These are phyloP conservation scores for Fusarium beomiforme DNA, from an alignment of 2,329 filamentous ascomycete species.

Conservation along the genomic window DNA sequence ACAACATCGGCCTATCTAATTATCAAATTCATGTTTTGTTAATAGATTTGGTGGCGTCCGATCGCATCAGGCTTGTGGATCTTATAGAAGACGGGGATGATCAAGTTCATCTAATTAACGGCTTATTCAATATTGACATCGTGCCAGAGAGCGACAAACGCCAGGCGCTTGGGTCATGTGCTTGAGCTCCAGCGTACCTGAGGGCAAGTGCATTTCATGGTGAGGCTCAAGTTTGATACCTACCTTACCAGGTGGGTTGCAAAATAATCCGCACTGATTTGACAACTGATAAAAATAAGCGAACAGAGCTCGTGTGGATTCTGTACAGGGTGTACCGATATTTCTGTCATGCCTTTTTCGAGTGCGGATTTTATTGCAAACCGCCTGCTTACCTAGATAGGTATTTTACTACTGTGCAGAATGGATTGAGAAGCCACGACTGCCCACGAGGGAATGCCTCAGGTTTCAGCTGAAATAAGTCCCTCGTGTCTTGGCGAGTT, in stretches of 20 bases:
- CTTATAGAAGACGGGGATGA: neutral
- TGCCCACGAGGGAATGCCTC: slow-evolving; percentile 9
- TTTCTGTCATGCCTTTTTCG: too few relatives aligned
- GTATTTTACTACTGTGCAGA: too few relatives aligned
- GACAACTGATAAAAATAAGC: too few relatives aligned
- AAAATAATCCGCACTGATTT: too few relatives aligned
- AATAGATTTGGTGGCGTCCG: neutral
- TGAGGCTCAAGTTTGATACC: slow-evolving; percentile 25
- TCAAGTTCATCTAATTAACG: neutral
- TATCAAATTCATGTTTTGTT: neutral
- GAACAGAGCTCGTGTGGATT: too few relatives aligned
- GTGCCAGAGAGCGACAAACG: slow-evolving; percentile 28
- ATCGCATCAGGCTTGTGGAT: neutral
- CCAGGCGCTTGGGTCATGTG: slow-evolving; percentile 31
- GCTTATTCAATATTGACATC: neutral
- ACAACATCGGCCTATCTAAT: neutral
- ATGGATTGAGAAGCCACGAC: slow-evolving; percentile 4
- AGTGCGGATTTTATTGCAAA: too few relatives aligned
- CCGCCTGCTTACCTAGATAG: too few relatives aligned
- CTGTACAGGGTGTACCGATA: too few relatives aligned
- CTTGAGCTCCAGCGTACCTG: neutral
- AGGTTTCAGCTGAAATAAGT: slow-evolving; percentile 12
- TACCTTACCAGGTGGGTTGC: too few relatives aligned
- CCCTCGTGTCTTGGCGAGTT: slow-evolving; percentile 7
- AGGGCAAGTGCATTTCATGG: neutral